Percentiles rank a stretch among this genome's conserved stretches.
Conservation (phyloP, 495 filamentous ascomycete species). For the Penicillium coffeae region DNA sequence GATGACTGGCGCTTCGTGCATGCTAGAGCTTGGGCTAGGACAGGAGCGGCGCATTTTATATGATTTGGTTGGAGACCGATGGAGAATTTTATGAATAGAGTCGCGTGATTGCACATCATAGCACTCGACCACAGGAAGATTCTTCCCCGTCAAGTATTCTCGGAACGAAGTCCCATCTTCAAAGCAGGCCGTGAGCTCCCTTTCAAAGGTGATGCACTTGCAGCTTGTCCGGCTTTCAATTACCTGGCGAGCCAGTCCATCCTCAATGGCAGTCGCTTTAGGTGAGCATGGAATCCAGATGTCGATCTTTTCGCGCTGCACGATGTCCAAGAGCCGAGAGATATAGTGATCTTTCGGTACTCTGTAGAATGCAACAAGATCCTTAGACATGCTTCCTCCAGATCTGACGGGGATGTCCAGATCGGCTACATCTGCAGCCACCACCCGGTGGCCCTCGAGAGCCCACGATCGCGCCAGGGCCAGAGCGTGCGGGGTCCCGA, state of each 20-base stretch:
- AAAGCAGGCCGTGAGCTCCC: slow-evolving; percentile 46
- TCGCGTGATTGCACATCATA: slow-evolving; percentile 54
- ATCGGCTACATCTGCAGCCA: slow-evolving; percentile 67
- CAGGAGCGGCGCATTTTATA: slow-evolving; percentile 63
- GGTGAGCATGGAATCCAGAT: slow-evolving; percentile 72
- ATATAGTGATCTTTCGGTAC: slow-evolving; percentile 48
- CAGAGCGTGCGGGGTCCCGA: slow-evolving; percentile 65
- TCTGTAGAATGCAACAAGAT: slow-evolving; percentile 49
- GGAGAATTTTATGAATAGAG: slow-evolving; percentile 54
- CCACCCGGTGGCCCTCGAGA: slow-evolving; percentile 61
- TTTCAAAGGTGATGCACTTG: slow-evolving; percentile 55
- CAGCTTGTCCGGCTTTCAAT: slow-evolving; percentile 57
- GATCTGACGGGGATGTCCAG: slow-evolving; percentile 43
- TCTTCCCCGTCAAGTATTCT: slow-evolving; percentile 43
- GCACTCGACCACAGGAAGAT: slow-evolving; percentile 56
- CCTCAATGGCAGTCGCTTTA: slow-evolving; percentile 54
- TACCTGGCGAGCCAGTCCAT: slow-evolving; percentile 58
- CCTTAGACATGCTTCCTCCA: slow-evolving; percentile 40
- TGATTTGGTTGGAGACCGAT: slow-evolving; percentile 41
- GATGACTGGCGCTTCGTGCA: slow-evolving; percentile 45
- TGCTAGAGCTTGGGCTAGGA: slow-evolving; percentile 49
- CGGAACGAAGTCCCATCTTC: slow-evolving; percentile 60
- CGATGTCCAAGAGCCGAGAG: slow-evolving; percentile 49
- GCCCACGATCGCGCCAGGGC: slow-evolving; percentile 64
- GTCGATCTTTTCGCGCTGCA: slow-evolving; percentile 59